Conservation (phyloP, 495 filamentous ascomycete species). For the Antarctomyces pellizariae region DNA sequence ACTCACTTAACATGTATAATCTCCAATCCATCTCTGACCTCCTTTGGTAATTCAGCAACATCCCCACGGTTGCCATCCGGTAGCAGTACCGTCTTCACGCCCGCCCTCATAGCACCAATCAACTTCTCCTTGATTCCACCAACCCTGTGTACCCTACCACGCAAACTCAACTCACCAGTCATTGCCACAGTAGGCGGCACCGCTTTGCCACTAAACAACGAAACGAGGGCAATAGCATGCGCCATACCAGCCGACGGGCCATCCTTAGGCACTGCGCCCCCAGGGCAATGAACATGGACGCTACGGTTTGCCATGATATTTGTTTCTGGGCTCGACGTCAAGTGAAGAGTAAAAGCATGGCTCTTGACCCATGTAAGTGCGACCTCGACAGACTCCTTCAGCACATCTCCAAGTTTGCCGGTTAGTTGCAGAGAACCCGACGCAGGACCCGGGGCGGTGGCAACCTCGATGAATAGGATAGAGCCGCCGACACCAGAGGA, state of each 20-base stretch:
- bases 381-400: slow-evolving; percentile 94
- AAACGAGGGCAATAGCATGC: slow-evolving; percentile 83
- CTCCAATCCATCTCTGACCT: slow-evolving; percentile 69
- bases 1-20: slow-evolving; percentile 75
- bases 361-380: slow-evolving; percentile 87
- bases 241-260: slow-evolving; percentile 65
- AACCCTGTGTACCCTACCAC: slow-evolving; percentile 68
- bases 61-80: slow-evolving; percentile 83
- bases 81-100: slow-evolving; percentile 82
- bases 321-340: slow-evolving; percentile 56
- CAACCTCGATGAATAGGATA: slow-evolving; percentile 95
- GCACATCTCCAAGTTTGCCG: slow-evolving; percentile 90
- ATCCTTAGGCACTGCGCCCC: slow-evolving; percentile 82
- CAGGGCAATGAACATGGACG: slow-evolving; percentile 91
- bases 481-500: slow-evolving; percentile 78
- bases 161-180: slow-evolving; percentile 86
- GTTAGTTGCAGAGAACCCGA: slow-evolving; percentile 86
- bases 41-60: slow-evolving; percentile 70
- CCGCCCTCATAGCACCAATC: slow-evolving; percentile 79
- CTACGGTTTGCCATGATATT: slow-evolving; percentile 93
- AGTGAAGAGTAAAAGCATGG: slow-evolving; percentile 74
- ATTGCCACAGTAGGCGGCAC: slow-evolving; percentile 89
- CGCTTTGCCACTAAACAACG: slow-evolving; percentile 66
- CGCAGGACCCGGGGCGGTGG: slow-evolving; percentile 94
- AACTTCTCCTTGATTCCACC: slow-evolving; percentile 98